Evolutionary conservation across 2,329 filamentous ascomycete species (phyloP).

Genomic region (Teratosphaeria viscida): DNA sequence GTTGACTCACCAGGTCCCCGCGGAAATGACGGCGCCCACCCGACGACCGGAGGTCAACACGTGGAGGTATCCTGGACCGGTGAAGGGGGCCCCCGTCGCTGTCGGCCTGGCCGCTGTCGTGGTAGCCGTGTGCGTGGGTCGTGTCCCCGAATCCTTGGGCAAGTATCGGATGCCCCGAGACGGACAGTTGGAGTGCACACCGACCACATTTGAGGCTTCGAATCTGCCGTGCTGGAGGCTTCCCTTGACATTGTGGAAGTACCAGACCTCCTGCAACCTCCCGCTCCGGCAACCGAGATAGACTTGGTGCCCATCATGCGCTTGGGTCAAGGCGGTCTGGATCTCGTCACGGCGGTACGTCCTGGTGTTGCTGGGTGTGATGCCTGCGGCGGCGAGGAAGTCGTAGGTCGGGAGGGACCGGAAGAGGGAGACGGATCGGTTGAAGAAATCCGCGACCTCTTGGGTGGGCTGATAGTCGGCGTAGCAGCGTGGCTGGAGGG

Average conservation of each 20-base stretch:
- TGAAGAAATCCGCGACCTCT: slow-evolving; percentile 61
- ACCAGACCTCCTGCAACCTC: neutral
- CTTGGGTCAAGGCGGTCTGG: slow-evolving; percentile 44
- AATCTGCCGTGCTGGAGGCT: neutral
- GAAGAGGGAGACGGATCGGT: slow-evolving; percentile 55
- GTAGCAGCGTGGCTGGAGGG: slow-evolving; percentile 56
- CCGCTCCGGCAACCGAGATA: slow-evolving; percentile 45
- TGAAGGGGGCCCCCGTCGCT: neutral
- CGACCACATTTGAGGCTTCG: neutral
- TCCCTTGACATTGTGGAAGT: neutral
- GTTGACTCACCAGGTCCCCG: neutral
- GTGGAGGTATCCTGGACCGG: neutral
- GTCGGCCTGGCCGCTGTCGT: neutral
- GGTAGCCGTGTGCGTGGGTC: neutral
- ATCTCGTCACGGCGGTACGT: slow-evolving; percentile 45
- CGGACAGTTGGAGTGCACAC: neutral
- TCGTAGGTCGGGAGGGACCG: slow-evolving; percentile 55
- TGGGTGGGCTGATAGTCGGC: slow-evolving; percentile 44
- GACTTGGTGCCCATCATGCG: slow-evolving; percentile 45
- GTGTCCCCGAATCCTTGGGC: neutral
- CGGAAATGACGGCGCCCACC: neutral
- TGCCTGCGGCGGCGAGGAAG: slow-evolving; percentile 51
- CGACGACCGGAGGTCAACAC: neutral
- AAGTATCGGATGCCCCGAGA: neutral
- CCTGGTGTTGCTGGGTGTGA: slow-evolving; percentile 41